Percentiles rank a stretch among this genome's conserved stretches.
These are phyloP conservation scores for Aspergillus hortae DNA, from an alignment of 2,329 filamentous ascomycete species.

Conservation along the genomic window DNA sequence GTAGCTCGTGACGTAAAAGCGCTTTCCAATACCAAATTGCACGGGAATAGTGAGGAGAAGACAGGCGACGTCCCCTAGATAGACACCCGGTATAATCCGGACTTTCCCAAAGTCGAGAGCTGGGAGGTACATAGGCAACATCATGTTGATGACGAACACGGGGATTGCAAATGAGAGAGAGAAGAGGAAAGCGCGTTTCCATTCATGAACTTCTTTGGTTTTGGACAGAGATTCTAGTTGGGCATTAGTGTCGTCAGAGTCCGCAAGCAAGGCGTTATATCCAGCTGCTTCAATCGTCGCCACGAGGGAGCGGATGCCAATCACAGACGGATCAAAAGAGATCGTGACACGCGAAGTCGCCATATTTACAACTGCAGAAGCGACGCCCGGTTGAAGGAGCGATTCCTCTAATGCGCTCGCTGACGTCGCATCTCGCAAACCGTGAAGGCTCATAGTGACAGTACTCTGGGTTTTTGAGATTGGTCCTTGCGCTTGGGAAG, in stretches of 20 bases:
- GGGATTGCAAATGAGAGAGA: constrained; percentile 81
- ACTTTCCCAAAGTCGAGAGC: constrained; percentile 72
- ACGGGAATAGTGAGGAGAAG: constrained; percentile 82
- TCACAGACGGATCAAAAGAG: constrained; percentile 65
- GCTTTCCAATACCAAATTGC: constrained; percentile 92
- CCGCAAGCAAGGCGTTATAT: constrained; percentile 83
- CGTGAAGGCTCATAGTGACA: constrained; percentile 80
- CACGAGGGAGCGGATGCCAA: constrained; percentile 78
- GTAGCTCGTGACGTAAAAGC: constrained; percentile 91
- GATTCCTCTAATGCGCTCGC: constrained; percentile 68
- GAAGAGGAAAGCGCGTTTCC: constrained; percentile 74
- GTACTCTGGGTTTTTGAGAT: constrained; percentile 56
- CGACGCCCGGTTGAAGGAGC: constrained; percentile 67
- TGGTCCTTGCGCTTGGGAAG: constrained; percentile 62
- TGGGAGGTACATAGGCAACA: constrained; percentile 81
- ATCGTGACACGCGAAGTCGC: constrained; percentile 71
- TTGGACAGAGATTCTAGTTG: constrained; percentile 95
- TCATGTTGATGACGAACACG: constrained; percentile 89
- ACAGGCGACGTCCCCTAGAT: constrained; percentile 82
- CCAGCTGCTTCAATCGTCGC: constrained; percentile 77
- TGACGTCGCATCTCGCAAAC: constrained; percentile 67
- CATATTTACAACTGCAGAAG: constrained; percentile 69
- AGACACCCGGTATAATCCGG: constrained; percentile 68
- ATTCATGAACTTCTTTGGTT: constrained; percentile 92
- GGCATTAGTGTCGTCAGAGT: constrained; percentile 92